phyloP scores from a whole-genome alignment of 139 green algal genomes.

The Tetratostichococcus sp. region DNA sequence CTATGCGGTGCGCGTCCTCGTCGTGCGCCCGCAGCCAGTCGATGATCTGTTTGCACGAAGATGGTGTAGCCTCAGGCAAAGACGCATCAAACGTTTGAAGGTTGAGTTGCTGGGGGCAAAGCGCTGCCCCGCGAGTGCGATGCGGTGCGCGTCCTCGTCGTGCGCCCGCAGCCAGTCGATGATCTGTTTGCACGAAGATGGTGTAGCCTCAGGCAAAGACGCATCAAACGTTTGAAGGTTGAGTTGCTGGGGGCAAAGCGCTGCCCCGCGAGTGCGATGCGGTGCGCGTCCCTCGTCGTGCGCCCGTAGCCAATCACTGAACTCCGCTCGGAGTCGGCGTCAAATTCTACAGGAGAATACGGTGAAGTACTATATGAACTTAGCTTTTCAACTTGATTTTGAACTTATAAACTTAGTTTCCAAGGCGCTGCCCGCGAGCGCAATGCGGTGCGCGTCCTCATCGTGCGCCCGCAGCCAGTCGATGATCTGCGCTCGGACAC shows the following conservation, averaged over 20 bases:
- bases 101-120: slow-evolving; percentile 12
- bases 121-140: neutral
- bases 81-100: too few species aligned
- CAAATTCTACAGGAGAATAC: too few species aligned
- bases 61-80: neutral
- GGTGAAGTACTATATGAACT: too few species aligned
- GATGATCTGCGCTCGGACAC: neutral
- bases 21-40: slow-evolving; percentile 12
- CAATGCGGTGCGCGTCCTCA: slow-evolving; percentile 6
- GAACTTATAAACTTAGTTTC: too few species aligned
- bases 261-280: neutral
- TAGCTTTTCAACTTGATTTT: too few species aligned
- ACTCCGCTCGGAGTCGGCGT: too few species aligned
- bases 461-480: slow-evolving; percentile 12
- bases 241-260: slow-evolving; percentile 5
- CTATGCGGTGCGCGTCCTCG: slow-evolving; percentile 7
- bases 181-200: neutral
- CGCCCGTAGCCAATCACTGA: too few species aligned
- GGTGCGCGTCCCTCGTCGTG: slow-evolving; percentile 7
- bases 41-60: neutral
- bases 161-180: slow-evolving; percentile 11
- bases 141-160: slow-evolving; percentile 5
- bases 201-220: neutral
- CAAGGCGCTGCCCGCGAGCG: too few species aligned
- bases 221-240: too few species aligned